Conservation (phyloP, 2,329 filamentous ascomycete genomes). For the Hirsutella rhossiliensis region DNA sequence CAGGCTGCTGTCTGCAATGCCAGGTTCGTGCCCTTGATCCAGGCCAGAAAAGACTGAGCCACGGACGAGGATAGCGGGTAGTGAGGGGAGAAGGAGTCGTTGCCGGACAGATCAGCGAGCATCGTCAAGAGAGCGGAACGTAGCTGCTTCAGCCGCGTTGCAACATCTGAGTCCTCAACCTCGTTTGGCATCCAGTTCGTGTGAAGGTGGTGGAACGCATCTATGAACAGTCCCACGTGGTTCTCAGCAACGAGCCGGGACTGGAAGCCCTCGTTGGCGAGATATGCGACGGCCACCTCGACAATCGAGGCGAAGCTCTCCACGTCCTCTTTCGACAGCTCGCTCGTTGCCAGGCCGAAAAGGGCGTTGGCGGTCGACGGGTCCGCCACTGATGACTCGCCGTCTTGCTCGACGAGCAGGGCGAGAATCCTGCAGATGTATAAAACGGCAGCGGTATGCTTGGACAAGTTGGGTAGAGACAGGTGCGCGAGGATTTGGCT, state of each 20-base stretch:
- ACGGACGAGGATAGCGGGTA: constrained; percentile 31
- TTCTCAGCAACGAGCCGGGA: constrained; percentile 27
- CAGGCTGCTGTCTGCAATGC: constrained; percentile 45
- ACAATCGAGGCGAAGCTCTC: constrained; percentile 42
- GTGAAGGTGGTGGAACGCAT: constrained; percentile 35
- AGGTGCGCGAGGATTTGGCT: constrained; percentile 36
- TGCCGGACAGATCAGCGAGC: constrained; percentile 40
- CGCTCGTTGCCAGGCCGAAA: constrained; percentile 32
- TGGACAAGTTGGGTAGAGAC: constrained; percentile 27
- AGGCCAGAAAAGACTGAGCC: constrained; percentile 29
- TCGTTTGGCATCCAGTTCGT: constrained; percentile 24
- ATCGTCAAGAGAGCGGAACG: constrained; percentile 36
- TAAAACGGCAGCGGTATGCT: constrained; percentile 30
- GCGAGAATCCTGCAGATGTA: constrained; percentile 46
- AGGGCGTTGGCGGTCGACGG: constrained; percentile 35
- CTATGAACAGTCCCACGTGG: constrained; percentile 31
- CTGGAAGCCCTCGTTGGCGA: constrained; percentile 41
- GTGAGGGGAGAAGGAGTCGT: constrained; percentile 29
- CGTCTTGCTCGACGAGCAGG: constrained; percentile 39
- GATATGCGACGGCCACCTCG: constrained; percentile 41
- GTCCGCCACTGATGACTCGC: constrained; percentile 31
- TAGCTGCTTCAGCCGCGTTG: constrained; percentile 32
- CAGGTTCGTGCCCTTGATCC: constrained; percentile 28
- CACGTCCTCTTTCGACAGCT: constrained; percentile 29
- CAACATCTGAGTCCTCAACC: constrained; percentile 32